Evolutionary conservation across 2,329 filamentous ascomycete species (phyloP), one percentile per base, ranked within the genome.

Genomic region (Pezicula rhizophila): DNA sequence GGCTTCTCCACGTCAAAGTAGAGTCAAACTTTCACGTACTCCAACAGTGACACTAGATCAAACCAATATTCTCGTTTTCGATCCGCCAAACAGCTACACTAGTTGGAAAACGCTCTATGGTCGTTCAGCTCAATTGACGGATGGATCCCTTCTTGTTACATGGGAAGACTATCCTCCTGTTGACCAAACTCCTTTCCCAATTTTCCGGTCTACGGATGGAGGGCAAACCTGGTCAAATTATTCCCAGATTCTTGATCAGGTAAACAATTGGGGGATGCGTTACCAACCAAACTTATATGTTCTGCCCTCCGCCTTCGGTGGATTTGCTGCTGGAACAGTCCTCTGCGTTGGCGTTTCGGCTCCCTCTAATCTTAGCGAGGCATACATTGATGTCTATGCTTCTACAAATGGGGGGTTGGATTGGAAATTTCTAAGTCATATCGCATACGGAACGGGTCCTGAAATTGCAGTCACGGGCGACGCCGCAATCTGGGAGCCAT

Each of bases 401-500:
- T 80, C 75, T 26, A 69, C 61, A 4, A 80, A 87, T 58, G 39
- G 33, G n/a, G 84, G 81, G 3, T 52, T 62, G 18, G 79, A 74
- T 1, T 87, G 82, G 83, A 67, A 75, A 26, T 87, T 86, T 56
- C 74, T 85, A 43, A 80, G 76, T 54, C 75, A 79, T 57, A 75
- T 87, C 43, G 83, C 82, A 1, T 66, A 68, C 1, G 84, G 83
- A 31, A 70, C 71, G 37, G 80, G 81, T 2, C 52, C 68, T 1
- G 79, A 82, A 2, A n/a, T n/a, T n/a, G 72, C 77, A 15, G 48
- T 41, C 58, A 84, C 86, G 57, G 82, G 79, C 3, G 60, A 78
- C 28, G 83, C 79, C 0, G 80, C 82, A 1, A 78, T 87, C 12
- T 87, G 84, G 84, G 84, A 87, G 63, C 84, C 84, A 0, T 85